A percentile compares a stretch with the other conserved stretches of the same genome.
Evolutionary conservation across 768 basidiomycete species (phyloP).

Genomic region (Lactarius indigo): DNA sequence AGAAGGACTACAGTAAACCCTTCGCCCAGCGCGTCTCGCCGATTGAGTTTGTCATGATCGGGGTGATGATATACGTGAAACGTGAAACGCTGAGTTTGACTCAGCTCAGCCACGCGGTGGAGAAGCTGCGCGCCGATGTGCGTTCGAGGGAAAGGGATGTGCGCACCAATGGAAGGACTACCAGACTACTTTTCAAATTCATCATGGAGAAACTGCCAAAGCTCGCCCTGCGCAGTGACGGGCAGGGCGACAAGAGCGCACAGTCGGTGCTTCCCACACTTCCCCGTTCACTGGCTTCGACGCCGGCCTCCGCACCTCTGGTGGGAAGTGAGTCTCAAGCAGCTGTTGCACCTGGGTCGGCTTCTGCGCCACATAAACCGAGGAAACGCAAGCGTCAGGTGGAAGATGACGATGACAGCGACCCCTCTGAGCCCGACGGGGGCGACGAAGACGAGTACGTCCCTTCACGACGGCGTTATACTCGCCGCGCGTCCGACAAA

Average conservation of each 20-base stretch:
- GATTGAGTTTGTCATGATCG: constrained; percentile 60
- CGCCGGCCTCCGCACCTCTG: not conserved
- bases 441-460: constrained; percentile 2
- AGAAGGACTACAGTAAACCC: constrained; percentile 35
- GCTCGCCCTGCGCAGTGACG: constrained; percentile 22
- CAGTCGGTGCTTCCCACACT: constrained; percentile 11
- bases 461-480: not conserved
- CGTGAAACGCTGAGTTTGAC: constrained; percentile 38
- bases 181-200: constrained; percentile 53
- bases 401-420: not conserved
- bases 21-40: constrained; percentile 50
- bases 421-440: not conserved
- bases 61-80: constrained; percentile 50
- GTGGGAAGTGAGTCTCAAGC: not conserved
- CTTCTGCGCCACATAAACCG: not conserved
- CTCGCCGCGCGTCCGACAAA: constrained; percentile 6
- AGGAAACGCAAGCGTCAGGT: constrained; percentile 14
- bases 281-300: not conserved
- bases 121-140: constrained; percentile 53
- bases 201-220: constrained; percentile 35
- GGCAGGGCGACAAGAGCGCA: constrained; percentile 24
- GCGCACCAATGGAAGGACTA: constrained; percentile 56
- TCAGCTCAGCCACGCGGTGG: constrained; percentile 45
- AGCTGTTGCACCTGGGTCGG: not conserved
- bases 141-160: constrained; percentile 58